Evolutionary conservation across 192 early-diverging fungal species (phyloP).

Genomic region (Mortierella hygrophila): DNA sequence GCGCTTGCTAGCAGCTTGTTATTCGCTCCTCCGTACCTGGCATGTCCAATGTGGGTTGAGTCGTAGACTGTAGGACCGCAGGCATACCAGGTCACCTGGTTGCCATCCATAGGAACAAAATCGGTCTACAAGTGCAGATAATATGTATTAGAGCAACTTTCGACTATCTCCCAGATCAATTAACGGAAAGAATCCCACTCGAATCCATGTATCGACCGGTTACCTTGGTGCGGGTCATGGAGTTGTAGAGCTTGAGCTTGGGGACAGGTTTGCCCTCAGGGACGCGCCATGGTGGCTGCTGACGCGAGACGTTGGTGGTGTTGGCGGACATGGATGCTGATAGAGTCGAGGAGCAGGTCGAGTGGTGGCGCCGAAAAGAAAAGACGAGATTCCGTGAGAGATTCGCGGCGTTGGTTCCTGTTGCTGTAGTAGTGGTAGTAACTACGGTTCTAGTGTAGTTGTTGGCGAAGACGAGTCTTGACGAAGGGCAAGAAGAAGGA

Average conservation of each 20-base stretch:
- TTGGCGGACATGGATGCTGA: conserved; percentile 10
- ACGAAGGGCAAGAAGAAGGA: not conserved
- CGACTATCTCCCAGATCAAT: not conserved
- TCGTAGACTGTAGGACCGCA: conserved; percentile 99
- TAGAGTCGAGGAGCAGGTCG: conserved; percentile 8
- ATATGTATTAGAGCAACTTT: not conserved
- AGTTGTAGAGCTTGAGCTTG: conserved; percentile 82
- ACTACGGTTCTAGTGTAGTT: not conserved
- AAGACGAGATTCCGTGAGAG: not conserved
- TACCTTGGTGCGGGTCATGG: conserved; percentile 90
- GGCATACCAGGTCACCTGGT: conserved; percentile 93
- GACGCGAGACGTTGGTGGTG: conserved; percentile 33
- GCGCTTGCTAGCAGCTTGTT: not conserved
- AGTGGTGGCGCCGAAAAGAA: conserved; percentile 12
- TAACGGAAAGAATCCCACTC: not conserved
- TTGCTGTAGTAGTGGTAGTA: not conserved
- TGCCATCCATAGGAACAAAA: conserved; percentile 87
- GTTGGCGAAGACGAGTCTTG: not conserved
- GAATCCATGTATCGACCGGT: not conserved
- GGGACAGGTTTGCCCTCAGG: conserved; percentile 63
- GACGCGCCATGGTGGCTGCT: conserved; percentile 78
- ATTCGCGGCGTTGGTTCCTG: not conserved
- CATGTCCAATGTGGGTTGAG: conserved; percentile 96
- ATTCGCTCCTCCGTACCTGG: conserved; percentile 67
- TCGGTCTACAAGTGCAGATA: conserved; percentile 70